Conservation (phyloP, 352 stramenopile species). For the Pythium dissimile region DNA sequence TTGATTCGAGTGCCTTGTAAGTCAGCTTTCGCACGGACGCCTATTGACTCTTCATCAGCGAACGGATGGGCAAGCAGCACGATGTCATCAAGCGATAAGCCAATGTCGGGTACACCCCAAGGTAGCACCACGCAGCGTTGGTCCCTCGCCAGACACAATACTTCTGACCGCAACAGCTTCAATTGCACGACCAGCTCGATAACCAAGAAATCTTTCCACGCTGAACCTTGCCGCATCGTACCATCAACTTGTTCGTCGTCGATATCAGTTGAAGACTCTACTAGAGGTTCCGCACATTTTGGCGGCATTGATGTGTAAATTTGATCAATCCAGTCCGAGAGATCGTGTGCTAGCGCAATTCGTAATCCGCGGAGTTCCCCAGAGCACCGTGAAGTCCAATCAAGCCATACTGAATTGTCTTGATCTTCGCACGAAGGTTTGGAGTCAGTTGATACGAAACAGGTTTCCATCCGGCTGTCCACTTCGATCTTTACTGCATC, state of each 20-base stretch:
- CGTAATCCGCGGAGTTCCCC: conserved; percentile 7
- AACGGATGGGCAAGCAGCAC: conserved; percentile 55
- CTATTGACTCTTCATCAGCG: conserved; percentile 39
- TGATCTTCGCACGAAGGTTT: not conserved
- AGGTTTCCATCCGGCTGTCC: no score
- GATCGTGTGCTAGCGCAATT: conserved; percentile 1
- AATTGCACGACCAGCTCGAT: conserved; percentile 55
- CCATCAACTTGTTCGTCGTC: not conserved
- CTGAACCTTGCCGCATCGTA: no score
- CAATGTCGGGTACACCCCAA: conserved; percentile 40
- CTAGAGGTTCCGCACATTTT: no score
- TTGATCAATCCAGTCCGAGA: conserved; percentile 1
- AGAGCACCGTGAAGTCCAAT: conserved; percentile 6
- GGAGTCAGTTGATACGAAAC: no score
- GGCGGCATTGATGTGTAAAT: not conserved
- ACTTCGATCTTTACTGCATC: no score
- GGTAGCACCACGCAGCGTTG: conserved; percentile 42
- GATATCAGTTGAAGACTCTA: not conserved
- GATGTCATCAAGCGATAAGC: conserved; percentile 51
- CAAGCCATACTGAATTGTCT: not conserved
- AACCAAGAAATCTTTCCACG: conserved; percentile 10
- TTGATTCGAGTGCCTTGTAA: conserved; percentile 61
- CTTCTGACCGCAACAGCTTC: conserved; percentile 48
- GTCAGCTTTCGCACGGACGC: conserved; percentile 60
- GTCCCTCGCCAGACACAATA: conserved; percentile 32